These are phyloP conservation scores for Scenedesmus sp. DNA, from an alignment of 163 green algal species.

Conservation along the genomic window DNA sequence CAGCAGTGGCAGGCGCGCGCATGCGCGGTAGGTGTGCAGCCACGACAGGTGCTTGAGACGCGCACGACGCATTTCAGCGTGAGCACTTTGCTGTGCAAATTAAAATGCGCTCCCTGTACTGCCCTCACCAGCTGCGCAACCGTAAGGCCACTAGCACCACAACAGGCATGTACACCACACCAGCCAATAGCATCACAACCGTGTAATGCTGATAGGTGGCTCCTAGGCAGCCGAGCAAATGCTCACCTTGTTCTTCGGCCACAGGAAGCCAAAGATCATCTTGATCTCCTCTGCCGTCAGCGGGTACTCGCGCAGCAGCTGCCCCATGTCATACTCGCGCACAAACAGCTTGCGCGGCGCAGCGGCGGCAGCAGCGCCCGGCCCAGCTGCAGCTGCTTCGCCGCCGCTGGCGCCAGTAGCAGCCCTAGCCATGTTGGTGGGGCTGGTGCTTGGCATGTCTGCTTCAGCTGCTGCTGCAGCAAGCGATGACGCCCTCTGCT, in stretches of 20 bases:
- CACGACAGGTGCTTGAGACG: neutral
- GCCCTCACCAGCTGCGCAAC: neutral
- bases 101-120: neutral
- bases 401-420: neutral
- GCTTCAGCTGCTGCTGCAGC: conserved; percentile 33
- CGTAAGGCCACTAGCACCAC: neutral
- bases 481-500: neutral
- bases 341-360: conserved; percentile 56
- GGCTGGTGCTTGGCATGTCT: neutral
- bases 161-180: neutral
- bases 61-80: neutral
- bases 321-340: conserved; percentile 62
- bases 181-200: neutral
- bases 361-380: neutral
- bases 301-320: conserved; percentile 63
- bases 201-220: neutral
- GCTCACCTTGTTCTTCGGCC: conserved; percentile 55
- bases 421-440: neutral
- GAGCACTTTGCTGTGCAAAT: neutral
- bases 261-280: conserved; percentile 63
- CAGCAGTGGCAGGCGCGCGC: neutral
- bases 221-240: neutral
- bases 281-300: conserved; percentile 69
- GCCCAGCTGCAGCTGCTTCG: neutral
- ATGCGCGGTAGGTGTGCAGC: neutral